Conservation (phyloP, 116 monocot genomes). For the Thalassia testudinum region DNA sequence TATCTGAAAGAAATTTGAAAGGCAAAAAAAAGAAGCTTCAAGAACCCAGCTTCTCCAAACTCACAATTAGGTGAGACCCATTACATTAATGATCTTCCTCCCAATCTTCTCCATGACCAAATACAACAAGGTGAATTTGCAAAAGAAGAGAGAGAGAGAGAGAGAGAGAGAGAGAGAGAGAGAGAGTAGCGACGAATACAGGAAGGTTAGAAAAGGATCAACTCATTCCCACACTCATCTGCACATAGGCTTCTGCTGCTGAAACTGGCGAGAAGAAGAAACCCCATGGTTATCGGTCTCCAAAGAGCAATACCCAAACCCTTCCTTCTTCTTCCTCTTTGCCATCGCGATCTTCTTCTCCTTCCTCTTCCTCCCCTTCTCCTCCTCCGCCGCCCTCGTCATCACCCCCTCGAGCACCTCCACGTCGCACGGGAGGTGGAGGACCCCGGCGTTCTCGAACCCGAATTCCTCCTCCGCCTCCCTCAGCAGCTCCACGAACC, state of each 20-base stretch:
- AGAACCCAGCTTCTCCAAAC: too few relatives aligned
- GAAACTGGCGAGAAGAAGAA: neutral
- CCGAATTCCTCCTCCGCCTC: constrained; percentile 88
- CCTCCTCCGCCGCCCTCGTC: constrained; percentile 26
- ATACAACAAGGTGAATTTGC: too few relatives aligned
- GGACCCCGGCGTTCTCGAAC: constrained; percentile 65
- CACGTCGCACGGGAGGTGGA: constrained; percentile 67
- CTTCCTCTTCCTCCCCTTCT: constrained; percentile 11
- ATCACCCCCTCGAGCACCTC: constrained; percentile 33
- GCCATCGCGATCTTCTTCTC: neutral
- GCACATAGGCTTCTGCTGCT: neutral
- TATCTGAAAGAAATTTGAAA: too few relatives aligned
- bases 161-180: neutral
- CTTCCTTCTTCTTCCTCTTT: neutral
- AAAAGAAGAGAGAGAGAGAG: too few relatives aligned
- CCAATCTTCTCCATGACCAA: too few relatives aligned
- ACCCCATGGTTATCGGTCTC: too few relatives aligned
- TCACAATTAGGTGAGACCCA: too few relatives aligned
- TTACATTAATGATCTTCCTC: too few relatives aligned
- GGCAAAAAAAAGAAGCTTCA: too few relatives aligned
- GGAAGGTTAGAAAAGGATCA: neutral
- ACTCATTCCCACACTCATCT: neutral
- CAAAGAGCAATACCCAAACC: too few relatives aligned
- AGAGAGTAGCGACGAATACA: neutral
- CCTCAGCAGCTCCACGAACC: constrained; percentile 35